phyloP scores from a whole-genome alignment of 768 basidiomycete species.

The Leccinum truebloodii region DNA sequence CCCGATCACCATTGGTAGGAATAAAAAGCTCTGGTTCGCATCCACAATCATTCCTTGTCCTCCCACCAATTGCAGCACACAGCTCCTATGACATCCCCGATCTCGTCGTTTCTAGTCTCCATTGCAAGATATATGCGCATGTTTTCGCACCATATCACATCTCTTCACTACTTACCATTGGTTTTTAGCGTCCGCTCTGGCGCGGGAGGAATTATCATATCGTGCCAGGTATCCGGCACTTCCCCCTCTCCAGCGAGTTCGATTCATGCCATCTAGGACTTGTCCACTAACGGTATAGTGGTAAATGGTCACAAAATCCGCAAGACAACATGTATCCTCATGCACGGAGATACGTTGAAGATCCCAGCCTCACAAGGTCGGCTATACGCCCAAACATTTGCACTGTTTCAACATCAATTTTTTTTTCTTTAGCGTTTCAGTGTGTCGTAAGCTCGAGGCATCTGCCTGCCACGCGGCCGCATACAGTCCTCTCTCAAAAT shows the following conservation, averaged over 20 bases:
- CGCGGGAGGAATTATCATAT: conserved; percentile 71
- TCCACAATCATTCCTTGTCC: not conserved
- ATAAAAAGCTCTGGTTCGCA: conserved; percentile 62
- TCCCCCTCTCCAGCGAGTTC: conserved; percentile 2
- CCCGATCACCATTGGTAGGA: conserved; percentile 70
- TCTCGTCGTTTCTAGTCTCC: conserved; percentile 62
- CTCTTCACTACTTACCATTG: not conserved
- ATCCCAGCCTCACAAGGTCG: conserved; percentile 68
- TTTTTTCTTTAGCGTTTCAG: conserved; percentile 52
- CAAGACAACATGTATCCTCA: conserved; percentile 67
- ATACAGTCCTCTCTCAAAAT: conserved; percentile 59
- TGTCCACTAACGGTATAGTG: conserved; percentile 73
- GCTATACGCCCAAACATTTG: not conserved
- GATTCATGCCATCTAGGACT: conserved; percentile 47
- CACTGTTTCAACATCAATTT: not conserved
- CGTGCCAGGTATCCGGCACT: conserved; percentile 60
- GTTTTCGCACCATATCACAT: conserved; percentile 19
- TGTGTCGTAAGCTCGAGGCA: conserved; percentile 61
- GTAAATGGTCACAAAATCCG: conserved; percentile 71
- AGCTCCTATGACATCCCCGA: conserved; percentile 67
- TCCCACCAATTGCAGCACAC: conserved; percentile 5
- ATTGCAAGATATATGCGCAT: conserved; percentile 82
- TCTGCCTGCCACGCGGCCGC: conserved; percentile 50
- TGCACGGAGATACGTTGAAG: conserved; percentile 72
- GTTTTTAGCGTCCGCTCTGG: conserved; percentile 61